Evolutionary conservation across 352 stramenopile species (phyloP).

Genomic region (Pythium dissotocum): DNA sequence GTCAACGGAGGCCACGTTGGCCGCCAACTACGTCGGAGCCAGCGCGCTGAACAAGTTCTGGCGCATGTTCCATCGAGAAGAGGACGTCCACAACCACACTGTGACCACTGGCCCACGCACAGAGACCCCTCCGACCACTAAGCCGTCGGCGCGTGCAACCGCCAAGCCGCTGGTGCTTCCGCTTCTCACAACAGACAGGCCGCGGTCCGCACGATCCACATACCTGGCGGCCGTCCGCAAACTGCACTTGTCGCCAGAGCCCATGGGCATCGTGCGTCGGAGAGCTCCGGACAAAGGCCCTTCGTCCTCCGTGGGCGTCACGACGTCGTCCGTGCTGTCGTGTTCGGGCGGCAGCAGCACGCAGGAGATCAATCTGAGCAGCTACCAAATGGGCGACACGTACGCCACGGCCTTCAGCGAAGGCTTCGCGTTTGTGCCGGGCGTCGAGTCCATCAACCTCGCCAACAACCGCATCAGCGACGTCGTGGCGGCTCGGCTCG

Average conservation of each 20-base stretch:
- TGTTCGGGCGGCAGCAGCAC: slow-evolving; percentile 39
- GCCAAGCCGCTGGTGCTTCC: slow-evolving; percentile 21
- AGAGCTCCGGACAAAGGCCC: slow-evolving; percentile 47
- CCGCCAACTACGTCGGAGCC: slow-evolving; percentile 61
- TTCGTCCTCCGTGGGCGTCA: slow-evolving; percentile 31
- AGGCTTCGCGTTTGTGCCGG: slow-evolving; percentile 60
- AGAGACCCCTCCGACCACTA: background rate
- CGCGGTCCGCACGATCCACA: slow-evolving; percentile 55
- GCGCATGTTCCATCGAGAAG: slow-evolving; percentile 70
- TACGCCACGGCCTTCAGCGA: slow-evolving; percentile 63
- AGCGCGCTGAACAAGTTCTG: slow-evolving; percentile 68
- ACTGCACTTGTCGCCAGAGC: slow-evolving; percentile 61
- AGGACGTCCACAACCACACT: slow-evolving; percentile 58
- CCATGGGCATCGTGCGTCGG: slow-evolving; percentile 63
- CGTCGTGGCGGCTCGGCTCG: slow-evolving; percentile 49
- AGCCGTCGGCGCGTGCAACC: background rate
- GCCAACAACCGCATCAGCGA: slow-evolving; percentile 73
- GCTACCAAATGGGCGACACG: slow-evolving; percentile 65
- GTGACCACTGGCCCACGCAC: slow-evolving; percentile 8
- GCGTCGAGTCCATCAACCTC: slow-evolving; percentile 70
- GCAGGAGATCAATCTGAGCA: slow-evolving; percentile 73
- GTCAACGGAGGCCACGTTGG: slow-evolving; percentile 22
- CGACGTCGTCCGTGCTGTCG: slow-evolving; percentile 34
- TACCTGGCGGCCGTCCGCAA: slow-evolving; percentile 63
- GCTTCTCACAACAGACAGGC: slow-evolving; percentile 27